These are phyloP conservation scores for Saposhnikovia divaricata DNA, from an alignment of 129 eudicot species.

Conservation along the genomic window DNA sequence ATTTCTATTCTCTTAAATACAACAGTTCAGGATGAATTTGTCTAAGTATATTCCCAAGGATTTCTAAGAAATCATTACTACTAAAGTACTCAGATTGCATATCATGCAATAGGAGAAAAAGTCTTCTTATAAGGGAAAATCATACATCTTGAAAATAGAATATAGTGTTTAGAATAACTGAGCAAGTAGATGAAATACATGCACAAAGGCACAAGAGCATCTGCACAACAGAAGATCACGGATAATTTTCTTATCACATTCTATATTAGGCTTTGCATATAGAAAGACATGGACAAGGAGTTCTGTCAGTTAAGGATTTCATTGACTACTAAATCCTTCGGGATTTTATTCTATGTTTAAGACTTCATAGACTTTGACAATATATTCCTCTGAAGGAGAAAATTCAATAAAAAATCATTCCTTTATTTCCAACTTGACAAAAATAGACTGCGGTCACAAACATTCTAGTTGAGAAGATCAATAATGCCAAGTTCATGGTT, in stretches of 20 bases:
- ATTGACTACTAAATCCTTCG: background rate
- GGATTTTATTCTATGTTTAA: background rate
- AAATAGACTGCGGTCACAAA: background rate
- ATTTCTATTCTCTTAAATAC: background rate
- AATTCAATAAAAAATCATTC: background rate
- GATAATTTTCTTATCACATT: background rate
- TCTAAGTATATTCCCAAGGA: background rate
- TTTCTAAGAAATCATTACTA: background rate
- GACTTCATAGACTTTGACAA: background rate
- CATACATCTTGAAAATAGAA: background rate
- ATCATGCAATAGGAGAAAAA: background rate
- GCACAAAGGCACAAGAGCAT: background rate
- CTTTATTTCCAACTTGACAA: background rate
- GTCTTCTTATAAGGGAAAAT: background rate
- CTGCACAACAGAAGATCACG: background rate
- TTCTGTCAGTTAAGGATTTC: background rate
- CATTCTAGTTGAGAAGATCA: background rate
- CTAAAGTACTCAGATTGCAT: background rate
- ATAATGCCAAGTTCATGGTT: background rate
- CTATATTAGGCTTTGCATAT: background rate
- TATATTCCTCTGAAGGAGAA: background rate
- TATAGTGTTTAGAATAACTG: background rate
- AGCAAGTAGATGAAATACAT: background rate
- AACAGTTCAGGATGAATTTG: background rate
- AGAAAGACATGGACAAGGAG: background rate